phyloP scores from a whole-genome alignment of 257 asterid genomes.

The Solanum dulcamara region DNA sequence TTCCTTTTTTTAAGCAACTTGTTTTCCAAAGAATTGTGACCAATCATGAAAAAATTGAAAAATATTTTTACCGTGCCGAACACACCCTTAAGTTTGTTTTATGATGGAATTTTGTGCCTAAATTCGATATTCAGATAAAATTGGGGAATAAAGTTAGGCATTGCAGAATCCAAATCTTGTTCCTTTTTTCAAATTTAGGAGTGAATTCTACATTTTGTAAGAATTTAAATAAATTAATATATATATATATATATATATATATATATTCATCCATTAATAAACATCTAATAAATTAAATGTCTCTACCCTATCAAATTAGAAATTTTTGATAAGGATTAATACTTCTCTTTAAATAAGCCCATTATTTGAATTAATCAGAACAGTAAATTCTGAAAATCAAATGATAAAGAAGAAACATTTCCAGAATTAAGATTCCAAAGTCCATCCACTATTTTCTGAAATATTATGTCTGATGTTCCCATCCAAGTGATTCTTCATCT shows the following conservation, averaged over 20 bases:
- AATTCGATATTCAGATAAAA: background rate
- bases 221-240: too few relatives aligned
- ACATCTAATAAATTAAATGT: too few relatives aligned
- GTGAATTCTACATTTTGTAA: background rate
- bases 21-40: background rate
- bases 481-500: conserved; percentile 4
- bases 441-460: conserved; percentile 8
- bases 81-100: background rate
- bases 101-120: background rate
- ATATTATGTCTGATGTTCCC: conserved; percentile 1
- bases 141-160: background rate
- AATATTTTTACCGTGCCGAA: background rate
- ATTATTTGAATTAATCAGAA: background rate
- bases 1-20: background rate
- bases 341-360: background rate
- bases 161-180: background rate
- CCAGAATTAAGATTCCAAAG: conserved; percentile 14
- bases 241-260: too few relatives aligned
- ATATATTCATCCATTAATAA: too few relatives aligned
- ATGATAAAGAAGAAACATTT: background rate
- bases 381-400: background rate
- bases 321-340: background rate
- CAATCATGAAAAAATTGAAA: background rate
- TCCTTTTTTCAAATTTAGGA: background rate
- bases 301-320: too few relatives aligned